These are phyloP conservation scores for Talaromyces ruber DNA, from an alignment of 495 filamentous ascomycete species.

Conservation along the genomic window DNA sequence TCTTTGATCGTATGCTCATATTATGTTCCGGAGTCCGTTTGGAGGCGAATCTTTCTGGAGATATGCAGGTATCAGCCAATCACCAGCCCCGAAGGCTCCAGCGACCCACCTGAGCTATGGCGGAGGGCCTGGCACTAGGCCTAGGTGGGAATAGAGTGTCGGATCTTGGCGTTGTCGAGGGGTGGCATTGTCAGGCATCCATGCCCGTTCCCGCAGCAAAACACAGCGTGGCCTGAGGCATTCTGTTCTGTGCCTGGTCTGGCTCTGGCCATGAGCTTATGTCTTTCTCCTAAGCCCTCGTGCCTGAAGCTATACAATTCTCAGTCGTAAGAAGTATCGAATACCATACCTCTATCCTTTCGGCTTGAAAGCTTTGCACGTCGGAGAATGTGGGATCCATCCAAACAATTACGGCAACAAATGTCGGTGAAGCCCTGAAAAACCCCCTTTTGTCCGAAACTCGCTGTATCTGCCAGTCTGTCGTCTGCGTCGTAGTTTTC, in stretches of 20 bases:
- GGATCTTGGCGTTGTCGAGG: neutral
- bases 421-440: neutral
- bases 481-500: neutral
- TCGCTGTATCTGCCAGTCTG: neutral
- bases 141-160: neutral
- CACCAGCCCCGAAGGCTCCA: neutral
- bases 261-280: neutral
- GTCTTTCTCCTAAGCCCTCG: neutral
- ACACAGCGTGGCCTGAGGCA: neutral
- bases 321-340: neutral
- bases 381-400: neutral
- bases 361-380: neutral
- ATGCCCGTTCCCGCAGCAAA: neutral
- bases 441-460: neutral
- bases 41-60: neutral
- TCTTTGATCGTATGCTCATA: neutral
- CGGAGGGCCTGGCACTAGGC: neutral
- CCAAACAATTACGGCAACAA: neutral
- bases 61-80: neutral
- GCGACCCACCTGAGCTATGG: neutral
- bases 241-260: neutral
- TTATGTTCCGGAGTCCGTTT: neutral
- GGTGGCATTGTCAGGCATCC: neutral
- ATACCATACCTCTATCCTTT: neutral
- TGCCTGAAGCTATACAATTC: neutral